A percentile compares a stretch with the other conserved stretches of the same genome.
Evolutionary conservation across 2,329 filamentous ascomycete genomes (phyloP).

Genomic region (Alternaria sp.): DNA sequence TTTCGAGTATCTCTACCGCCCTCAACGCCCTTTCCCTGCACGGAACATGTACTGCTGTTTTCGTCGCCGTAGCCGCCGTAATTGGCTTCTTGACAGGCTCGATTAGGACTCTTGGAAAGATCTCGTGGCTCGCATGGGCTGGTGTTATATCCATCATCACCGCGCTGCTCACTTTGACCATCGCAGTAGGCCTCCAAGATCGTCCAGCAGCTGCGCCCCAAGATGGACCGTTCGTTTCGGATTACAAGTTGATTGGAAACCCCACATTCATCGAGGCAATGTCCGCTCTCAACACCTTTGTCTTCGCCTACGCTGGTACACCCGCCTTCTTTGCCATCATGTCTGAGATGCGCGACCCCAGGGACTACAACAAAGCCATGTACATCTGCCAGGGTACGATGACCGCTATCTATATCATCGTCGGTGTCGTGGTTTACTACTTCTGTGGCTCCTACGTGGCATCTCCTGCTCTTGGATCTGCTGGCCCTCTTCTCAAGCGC

Average conservation of each 20-base stretch:
- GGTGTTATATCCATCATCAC: conserved; percentile 11
- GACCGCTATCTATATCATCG: conserved; percentile 68
- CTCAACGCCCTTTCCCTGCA: conserved; percentile 61
- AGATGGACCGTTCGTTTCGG: conserved; percentile 11
- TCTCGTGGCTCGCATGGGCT: conserved; percentile 24
- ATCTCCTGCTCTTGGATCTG: conserved; percentile 71
- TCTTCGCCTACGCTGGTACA: conserved; percentile 20
- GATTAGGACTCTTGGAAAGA: conserved; percentile 15
- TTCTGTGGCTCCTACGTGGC: conserved; percentile 68
- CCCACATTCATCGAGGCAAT: conserved; percentile 15
- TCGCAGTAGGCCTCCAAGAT: conserved; percentile 27
- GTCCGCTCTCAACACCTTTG: conserved; percentile 12
- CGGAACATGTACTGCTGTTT: conserved; percentile 38
- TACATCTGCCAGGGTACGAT: conserved; percentile 67
- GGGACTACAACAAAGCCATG: conserved; percentile 67
- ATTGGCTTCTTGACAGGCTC: conserved; percentile 31
- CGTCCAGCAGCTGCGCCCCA: conserved; percentile 29
- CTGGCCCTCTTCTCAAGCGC: conserved; percentile 64
- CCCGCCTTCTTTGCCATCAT: conserved; percentile 61
- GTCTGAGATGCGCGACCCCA: conserved; percentile 67
- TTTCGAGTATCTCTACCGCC: conserved; percentile 14
- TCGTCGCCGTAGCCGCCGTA: conserved; percentile 28
- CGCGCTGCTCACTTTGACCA: conserved; percentile 26
- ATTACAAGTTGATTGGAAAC: conserved; percentile 16
- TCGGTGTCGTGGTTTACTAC: conserved; percentile 71